Conservation (phyloP, 2,329 filamentous ascomycete species). For the Lecanicillium sp. region DNA sequence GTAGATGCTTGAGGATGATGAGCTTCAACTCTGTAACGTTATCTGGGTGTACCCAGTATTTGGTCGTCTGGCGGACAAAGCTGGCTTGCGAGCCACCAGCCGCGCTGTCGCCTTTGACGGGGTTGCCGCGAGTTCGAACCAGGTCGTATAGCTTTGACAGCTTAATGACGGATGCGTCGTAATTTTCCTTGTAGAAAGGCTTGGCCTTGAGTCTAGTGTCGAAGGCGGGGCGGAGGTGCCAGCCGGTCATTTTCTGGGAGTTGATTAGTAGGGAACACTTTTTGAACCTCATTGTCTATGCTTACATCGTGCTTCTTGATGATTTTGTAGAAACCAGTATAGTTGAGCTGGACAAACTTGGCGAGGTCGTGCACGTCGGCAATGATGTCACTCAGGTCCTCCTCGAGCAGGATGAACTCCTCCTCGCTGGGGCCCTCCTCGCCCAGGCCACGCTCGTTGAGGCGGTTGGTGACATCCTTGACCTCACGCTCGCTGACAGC, state of each 20-base stretch:
- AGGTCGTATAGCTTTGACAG: constrained; percentile 93
- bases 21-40: constrained; percentile 98
- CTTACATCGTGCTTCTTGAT: constrained; percentile 98
- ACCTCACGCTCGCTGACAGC: constrained; percentile 84
- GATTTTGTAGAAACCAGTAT: constrained; percentile 98
- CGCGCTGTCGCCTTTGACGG: constrained; percentile 82
- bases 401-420: constrained; percentile 88
- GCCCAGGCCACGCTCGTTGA: constrained; percentile 54
- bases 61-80: constrained; percentile 95
- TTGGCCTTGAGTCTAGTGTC: constrained; percentile 89
- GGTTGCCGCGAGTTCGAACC: constrained; percentile 86
- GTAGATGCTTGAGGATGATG: constrained; percentile 94
- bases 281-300: background rate
- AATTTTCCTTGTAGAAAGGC: constrained; percentile 98
- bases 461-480: constrained; percentile 70
- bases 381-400: constrained; percentile 94
- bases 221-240: constrained; percentile 94
- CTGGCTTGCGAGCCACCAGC: constrained; percentile 90
- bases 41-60: constrained; percentile 98
- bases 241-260: constrained; percentile 78
- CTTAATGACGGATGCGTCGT: constrained; percentile 90
- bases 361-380: constrained; percentile 96
- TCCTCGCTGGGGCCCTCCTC: constrained; percentile 68
- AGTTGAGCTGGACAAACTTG: constrained; percentile 97
- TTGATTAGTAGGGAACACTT: background rate